These are phyloP conservation scores for Penicillium sclerotiorum DNA, from an alignment of 2,329 filamentous ascomycete genomes.

Conservation along the genomic window DNA sequence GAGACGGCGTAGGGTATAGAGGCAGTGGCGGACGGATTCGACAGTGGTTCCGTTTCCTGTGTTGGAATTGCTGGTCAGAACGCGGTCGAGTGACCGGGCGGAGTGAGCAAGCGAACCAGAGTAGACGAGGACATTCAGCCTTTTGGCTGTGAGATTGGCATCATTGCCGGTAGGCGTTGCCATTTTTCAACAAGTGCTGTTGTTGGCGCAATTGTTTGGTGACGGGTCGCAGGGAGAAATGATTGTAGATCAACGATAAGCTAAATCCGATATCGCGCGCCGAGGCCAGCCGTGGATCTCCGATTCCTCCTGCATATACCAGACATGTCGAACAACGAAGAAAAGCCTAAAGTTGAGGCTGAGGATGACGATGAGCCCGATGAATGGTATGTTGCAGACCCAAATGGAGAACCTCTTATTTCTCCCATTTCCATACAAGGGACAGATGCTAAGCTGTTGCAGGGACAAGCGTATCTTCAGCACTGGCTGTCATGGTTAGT, in stretches of 20 bases:
- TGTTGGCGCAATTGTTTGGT: neutral
- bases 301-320: conserved; percentile 8
- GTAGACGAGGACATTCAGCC: conserved; percentile 91
- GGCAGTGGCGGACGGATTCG: conserved; percentile 85
- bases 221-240: neutral
- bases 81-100: conserved; percentile 27
- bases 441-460: conserved; percentile 31
- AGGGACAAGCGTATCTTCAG: conserved; percentile 99
- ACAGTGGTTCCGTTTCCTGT: conserved; percentile 80
- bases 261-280: conserved; percentile 12
- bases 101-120: conserved; percentile 62
- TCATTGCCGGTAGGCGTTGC: conserved; percentile 33
- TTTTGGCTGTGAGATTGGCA: conserved; percentile 61
- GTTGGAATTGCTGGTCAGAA: conserved; percentile 31
- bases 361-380: conserved; percentile 83
- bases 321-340: conserved; percentile 63
- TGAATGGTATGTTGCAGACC: conserved; percentile 86
- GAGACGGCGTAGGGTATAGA: conserved; percentile 81
- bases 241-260: conserved; percentile 22
- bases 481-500: conserved; percentile 84
- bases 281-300: conserved; percentile 22
- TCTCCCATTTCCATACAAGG: too few relatives aligned
- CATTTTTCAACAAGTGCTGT: conserved; percentile 21
- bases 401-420: too few relatives aligned
- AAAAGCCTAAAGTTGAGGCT: conserved; percentile 40